Conservation (phyloP, 2,329 filamentous ascomycete species). For the Arachnomyces sp. region DNA sequence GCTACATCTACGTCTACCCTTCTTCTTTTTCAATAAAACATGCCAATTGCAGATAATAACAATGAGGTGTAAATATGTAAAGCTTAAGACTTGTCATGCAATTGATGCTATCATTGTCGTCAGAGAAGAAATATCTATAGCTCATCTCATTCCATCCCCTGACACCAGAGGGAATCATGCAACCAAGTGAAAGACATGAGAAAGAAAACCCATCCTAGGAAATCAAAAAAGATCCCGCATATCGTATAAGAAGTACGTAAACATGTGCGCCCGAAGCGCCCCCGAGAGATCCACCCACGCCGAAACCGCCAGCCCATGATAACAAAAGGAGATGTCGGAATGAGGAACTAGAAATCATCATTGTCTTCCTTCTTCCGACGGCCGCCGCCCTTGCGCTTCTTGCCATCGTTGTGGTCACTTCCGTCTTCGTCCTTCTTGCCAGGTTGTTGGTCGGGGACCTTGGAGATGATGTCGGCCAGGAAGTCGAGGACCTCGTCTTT, state of each 20-base stretch:
- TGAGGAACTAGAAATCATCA: constrained; percentile 18
- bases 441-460: constrained; percentile 60
- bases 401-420: constrained; percentile 38
- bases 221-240: background rate
- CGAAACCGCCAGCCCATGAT: no score
- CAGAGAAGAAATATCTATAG: background rate
- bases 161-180: background rate
- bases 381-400: constrained; percentile 38
- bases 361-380: constrained; percentile 34
- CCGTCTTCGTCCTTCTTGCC: constrained; percentile 32
- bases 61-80: no score
- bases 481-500: constrained; percentile 93
- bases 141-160: no score
- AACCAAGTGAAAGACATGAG: background rate
- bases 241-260: no score
- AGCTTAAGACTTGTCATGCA: no score
- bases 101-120: background rate
- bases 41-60: no score
- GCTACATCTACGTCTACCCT: no score
- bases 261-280: no score
- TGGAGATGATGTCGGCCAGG: constrained; percentile 77
- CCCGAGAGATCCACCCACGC: no score
- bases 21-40: no score
- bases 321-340: background rate
- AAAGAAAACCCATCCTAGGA: background rate